Evolutionary conservation across 768 basidiomycete genomes (phyloP).

Genomic region (Leccinum truebloodii): DNA sequence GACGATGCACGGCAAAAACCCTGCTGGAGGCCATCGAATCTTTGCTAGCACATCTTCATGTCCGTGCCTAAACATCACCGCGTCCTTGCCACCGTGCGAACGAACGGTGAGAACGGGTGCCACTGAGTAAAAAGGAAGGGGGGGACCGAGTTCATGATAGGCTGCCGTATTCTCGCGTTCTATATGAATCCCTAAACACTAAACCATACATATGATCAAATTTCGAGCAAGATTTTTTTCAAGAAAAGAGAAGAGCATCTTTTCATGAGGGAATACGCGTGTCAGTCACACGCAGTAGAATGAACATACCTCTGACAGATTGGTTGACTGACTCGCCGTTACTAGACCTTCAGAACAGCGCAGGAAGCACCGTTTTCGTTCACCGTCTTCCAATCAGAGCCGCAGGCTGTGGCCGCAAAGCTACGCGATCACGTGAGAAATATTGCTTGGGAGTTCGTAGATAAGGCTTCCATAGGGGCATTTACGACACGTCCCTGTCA

Average conservation of each 20-base stretch:
- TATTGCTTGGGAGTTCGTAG: no score
- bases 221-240: conserved; percentile 9
- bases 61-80: conserved; percentile 1
- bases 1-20: background rate
- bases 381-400: no score
- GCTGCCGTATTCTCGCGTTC: conserved; percentile 12
- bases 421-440: no score
- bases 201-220: conserved; percentile 11
- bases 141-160: conserved; percentile 1
- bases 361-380: background rate
- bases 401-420: no score
- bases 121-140: background rate
- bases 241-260: conserved; percentile 2
- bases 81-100: background rate
- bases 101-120: background rate
- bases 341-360: background rate
- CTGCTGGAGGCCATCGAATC: background rate
- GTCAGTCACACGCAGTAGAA: background rate
- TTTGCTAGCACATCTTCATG: conserved; percentile 2
- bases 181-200: conserved; percentile 8
- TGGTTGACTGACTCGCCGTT: background rate
- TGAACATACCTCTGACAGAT: background rate
- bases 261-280: conserved; percentile 14
- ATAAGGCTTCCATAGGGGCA: no score
- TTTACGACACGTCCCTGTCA: no score